Evolutionary conservation across 306 rosid species (phyloP).

Genomic region (Cucurbita pepo): DNA sequence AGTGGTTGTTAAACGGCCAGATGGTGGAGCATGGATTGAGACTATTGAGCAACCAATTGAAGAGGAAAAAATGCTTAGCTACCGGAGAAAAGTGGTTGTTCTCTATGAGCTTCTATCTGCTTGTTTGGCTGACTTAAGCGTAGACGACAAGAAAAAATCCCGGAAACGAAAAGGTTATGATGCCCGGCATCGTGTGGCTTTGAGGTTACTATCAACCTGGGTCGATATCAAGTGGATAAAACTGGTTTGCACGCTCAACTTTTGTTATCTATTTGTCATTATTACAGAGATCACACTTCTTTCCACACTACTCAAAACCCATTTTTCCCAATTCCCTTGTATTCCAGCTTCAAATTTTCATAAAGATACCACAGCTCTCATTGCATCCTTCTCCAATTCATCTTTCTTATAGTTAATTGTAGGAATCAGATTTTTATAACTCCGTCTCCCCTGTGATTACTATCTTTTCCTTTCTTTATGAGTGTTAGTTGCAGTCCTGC

Average conservation of each 20-base stretch:
- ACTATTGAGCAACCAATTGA: slow-evolving; percentile 38
- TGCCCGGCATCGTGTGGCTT: slow-evolving; percentile 74
- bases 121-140: slow-evolving; percentile 49
- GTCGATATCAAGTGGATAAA: slow-evolving; percentile 70
- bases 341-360: no score
- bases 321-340: no score
- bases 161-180: slow-evolving; percentile 73
- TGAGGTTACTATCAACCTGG: slow-evolving; percentile 71
- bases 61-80: slow-evolving; percentile 48
- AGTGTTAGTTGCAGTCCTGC: no score
- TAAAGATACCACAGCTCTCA: no score
- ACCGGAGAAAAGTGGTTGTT: slow-evolving; percentile 67
- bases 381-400: no score
- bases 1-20: slow-evolving; percentile 14
- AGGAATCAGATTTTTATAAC: no score
- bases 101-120: slow-evolving; percentile 74
- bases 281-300: not conserved
- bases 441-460: no score
- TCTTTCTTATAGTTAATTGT: no score
- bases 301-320: not conserved
- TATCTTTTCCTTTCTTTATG: no score
- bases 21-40: slow-evolving; percentile 12
- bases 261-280: not conserved
- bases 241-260: slow-evolving; percentile 42
- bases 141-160: slow-evolving; percentile 25